Evolutionary conservation across 192 early-diverging fungal genomes (phyloP).

Genomic region (Mortierella hygrophila): DNA sequence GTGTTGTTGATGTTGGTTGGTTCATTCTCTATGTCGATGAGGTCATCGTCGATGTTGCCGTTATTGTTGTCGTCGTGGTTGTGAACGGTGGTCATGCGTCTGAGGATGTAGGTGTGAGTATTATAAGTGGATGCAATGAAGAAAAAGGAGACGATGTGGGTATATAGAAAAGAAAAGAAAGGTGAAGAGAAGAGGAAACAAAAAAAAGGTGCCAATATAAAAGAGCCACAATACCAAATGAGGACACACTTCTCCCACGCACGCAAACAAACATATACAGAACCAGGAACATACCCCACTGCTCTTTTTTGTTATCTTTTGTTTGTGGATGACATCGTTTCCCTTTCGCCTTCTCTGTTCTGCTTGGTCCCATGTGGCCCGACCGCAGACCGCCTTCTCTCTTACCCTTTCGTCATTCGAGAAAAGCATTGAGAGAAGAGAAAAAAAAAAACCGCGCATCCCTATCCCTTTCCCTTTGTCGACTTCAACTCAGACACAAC

Average conservation of each 20-base stretch:
- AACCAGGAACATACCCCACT: too few species aligned
- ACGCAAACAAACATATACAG: neutral
- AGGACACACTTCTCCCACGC: neutral
- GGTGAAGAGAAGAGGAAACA: neutral
- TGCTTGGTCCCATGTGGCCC: neutral
- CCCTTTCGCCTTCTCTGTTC: neutral
- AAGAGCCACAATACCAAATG: neutral
- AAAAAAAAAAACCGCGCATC: neutral
- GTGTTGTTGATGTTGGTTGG: neutral
- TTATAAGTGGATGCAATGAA: neutral
- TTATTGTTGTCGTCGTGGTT: neutral
- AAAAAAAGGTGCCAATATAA: neutral
- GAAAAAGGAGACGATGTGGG: neutral
- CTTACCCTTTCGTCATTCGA: neutral
- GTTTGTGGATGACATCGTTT: slow-evolving; percentile 2
- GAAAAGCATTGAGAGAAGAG: neutral
- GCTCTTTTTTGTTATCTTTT: neutral
- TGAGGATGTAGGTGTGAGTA: neutral
- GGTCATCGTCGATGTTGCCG: neutral
- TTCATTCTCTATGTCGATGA: slow-evolving; percentile 4
- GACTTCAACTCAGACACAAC: neutral
- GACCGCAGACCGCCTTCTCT: neutral
- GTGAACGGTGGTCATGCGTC: slow-evolving; percentile 23
- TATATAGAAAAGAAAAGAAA: neutral
- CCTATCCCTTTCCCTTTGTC: neutral